Evolutionary conservation across 441 rosid genomes (phyloP).

Genomic region (Populus hybrid): DNA sequence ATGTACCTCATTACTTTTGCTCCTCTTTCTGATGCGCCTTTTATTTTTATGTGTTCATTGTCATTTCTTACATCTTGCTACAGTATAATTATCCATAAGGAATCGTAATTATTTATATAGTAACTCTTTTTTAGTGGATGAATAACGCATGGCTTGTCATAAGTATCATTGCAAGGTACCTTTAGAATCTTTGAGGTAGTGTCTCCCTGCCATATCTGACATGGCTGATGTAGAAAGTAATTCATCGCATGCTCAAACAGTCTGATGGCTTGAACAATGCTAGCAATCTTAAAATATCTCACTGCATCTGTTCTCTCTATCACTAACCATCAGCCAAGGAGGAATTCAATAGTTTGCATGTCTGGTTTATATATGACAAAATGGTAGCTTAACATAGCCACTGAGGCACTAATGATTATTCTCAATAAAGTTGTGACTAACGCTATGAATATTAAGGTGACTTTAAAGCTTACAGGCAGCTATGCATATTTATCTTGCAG

Average conservation of each 20-base stretch:
- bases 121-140: background rate
- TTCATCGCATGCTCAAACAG: background rate
- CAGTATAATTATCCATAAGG: background rate
- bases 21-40: background rate
- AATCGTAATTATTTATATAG: background rate
- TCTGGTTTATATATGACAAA: background rate
- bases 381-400: background rate
- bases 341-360: background rate
- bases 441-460: background rate
- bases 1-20: conserved; percentile 29
- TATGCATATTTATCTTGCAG: conserved; percentile 24
- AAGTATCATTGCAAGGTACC: background rate
- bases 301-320: background rate
- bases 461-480: background rate
- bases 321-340: background rate
- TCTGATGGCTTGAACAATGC: background rate
- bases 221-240: background rate
- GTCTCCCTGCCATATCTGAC: background rate
- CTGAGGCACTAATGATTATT: background rate
- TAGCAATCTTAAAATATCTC: background rate
- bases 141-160: background rate
- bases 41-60: background rate
- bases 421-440: background rate
- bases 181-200: background rate
- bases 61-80: background rate